Percentiles rank a stretch among this genome's conserved stretches.
Evolutionary conservation across 164 flowering plant species (phyloP).

Genomic region (Hamamelis virginiana): DNA sequence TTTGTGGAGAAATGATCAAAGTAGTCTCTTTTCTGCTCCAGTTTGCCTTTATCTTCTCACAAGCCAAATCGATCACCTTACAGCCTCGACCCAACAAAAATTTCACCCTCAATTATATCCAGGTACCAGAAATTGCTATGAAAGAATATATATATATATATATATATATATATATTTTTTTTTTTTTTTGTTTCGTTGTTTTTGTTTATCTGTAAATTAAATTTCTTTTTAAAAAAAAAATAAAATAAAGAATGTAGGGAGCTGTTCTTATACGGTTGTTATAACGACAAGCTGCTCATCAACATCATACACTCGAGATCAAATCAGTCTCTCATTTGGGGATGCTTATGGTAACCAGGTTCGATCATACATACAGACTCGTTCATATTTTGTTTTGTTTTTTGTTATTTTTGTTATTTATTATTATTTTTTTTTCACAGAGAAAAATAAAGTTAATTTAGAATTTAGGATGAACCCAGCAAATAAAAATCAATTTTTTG

Average conservation of each 20-base stretch:
- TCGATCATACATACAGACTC: background rate
- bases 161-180: background rate
- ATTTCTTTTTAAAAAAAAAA: too few relatives aligned
- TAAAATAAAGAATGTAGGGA: conserved; percentile 29
- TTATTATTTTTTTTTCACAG: too few relatives aligned
- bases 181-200: background rate
- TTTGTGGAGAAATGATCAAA: conserved; percentile 6
- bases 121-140: conserved; percentile 19
- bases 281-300: conserved; percentile 43
- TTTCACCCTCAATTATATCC: conserved; percentile 33
- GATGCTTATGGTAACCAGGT: conserved; percentile 50
- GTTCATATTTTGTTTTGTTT: background rate
- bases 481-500: background rate
- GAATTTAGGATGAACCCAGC: background rate
- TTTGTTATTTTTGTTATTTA: too few relatives aligned
- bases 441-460: too few relatives aligned
- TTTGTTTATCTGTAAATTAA: too few relatives aligned
- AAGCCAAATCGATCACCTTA: conserved; percentile 9
- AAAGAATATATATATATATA: background rate
- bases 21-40: conserved; percentile 5
- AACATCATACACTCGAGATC: conserved; percentile 30
- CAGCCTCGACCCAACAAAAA: conserved; percentile 25
- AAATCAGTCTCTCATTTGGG: conserved; percentile 39
- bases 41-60: conserved; percentile 1
- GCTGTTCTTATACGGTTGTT: conserved; percentile 33